A percentile compares a stretch with the other conserved stretches of the same genome.
phyloP scores from a whole-genome alignment of 2,329 filamentous ascomycete species.

The Macrophomina tecta region DNA sequence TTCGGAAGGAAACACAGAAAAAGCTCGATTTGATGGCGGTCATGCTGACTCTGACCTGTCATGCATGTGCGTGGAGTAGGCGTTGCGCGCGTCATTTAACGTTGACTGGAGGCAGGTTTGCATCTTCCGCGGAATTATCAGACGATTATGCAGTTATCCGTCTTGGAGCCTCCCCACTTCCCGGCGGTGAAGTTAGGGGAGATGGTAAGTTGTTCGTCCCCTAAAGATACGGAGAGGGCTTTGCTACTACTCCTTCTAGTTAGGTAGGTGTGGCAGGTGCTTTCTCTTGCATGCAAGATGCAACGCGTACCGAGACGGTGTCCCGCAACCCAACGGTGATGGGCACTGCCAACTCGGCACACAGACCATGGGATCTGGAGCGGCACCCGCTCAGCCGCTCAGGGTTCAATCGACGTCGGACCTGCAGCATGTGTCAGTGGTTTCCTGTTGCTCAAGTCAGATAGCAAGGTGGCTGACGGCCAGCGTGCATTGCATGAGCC shows the following conservation, averaged over 20 bases:
- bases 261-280: conserved; percentile 3
- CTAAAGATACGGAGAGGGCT: neutral
- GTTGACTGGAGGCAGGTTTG: neutral
- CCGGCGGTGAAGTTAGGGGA: conserved; percentile 19
- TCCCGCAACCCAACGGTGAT: neutral
- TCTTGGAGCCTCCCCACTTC: conserved; percentile 1
- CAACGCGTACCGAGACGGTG: conserved; percentile 8
- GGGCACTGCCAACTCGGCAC: neutral
- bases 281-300: neutral
- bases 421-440: conserved; percentile 14
- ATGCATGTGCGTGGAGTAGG: neutral
- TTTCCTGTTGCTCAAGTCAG: conserved; percentile 13
- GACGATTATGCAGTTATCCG: neutral
- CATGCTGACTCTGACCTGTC: neutral
- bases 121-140: conserved; percentile 6
- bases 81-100: neutral
- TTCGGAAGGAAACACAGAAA: neutral
- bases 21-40: neutral
- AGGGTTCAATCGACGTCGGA: neutral
- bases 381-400: conserved; percentile 12
- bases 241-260: neutral
- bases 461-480: neutral
- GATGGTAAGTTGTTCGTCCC: neutral
- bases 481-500: conserved; percentile 14
- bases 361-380: conserved; percentile 22